phyloP scores from a whole-genome alignment of 768 basidiomycete species.

The Botryobasidium botryosum region DNA sequence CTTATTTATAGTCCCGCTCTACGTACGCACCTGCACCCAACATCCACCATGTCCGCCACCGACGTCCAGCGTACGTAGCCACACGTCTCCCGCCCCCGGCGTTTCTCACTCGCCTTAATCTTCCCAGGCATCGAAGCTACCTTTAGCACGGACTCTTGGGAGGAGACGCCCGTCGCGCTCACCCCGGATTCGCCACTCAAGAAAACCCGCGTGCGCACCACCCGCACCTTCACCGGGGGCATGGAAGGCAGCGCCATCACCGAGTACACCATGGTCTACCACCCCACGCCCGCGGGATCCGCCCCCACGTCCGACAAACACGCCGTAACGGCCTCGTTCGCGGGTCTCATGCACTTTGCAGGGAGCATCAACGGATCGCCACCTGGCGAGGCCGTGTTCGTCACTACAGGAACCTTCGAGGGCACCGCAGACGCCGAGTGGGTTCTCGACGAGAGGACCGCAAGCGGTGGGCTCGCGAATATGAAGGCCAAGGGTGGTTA shows the following conservation, averaged over 20 bases:
- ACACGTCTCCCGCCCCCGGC: no score
- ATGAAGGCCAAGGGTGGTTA: conserved; percentile 1
- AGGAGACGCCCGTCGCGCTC: background rate
- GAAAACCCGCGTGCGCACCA: conserved; percentile 3
- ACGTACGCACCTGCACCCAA: no score
- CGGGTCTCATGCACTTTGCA: conserved; percentile 1
- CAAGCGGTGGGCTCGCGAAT: background rate
- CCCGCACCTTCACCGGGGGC: conserved; percentile 2
- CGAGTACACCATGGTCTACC: conserved; percentile 5
- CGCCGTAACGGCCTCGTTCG: conserved; percentile 1
- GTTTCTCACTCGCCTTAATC: no score
- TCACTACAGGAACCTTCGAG: background rate
- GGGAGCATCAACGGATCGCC: conserved; percentile 2
- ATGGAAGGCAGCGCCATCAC: conserved; percentile 1
- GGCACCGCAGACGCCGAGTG: background rate
- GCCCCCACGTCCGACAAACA: background rate
- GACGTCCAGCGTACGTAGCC: no score
- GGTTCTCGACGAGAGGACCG: conserved; percentile 1
- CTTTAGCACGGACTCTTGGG: background rate
- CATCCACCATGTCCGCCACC: no score
- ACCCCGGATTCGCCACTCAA: background rate
- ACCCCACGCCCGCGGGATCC: background rate
- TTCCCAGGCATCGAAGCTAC: no score
- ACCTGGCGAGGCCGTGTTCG: conserved; percentile 3
- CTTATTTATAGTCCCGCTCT: no score